phyloP scores from a whole-genome alignment of 1,284 basidiomycete species.

The Caloboletus firmus region DNA sequence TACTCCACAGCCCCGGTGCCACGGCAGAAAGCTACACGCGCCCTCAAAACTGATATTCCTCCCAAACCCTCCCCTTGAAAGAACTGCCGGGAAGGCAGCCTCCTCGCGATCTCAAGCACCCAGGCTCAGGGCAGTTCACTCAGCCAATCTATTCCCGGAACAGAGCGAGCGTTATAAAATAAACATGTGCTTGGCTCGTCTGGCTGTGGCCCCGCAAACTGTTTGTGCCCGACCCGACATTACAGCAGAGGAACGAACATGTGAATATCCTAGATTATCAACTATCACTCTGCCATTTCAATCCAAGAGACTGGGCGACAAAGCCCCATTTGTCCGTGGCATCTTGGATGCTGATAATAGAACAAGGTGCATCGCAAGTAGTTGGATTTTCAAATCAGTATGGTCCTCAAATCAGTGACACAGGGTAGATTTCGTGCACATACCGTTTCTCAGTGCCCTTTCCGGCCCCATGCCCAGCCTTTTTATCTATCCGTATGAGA shows the following conservation, averaged over 20 bases:
- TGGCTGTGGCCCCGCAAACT: not conserved
- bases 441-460: slow-evolving; percentile 76
- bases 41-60: slow-evolving; percentile 71
- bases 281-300: slow-evolving; percentile 37
- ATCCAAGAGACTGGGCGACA: slow-evolving; percentile 63
- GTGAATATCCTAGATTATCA: slow-evolving; percentile 11
- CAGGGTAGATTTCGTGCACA: not conserved
- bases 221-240: not conserved
- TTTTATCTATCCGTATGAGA: slow-evolving; percentile 73
- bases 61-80: slow-evolving; percentile 15
- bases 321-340: slow-evolving; percentile 77
- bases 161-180: not conserved
- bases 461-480: slow-evolving; percentile 79
- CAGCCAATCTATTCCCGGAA: not conserved
- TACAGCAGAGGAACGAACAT: not conserved
- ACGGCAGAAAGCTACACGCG: slow-evolving; percentile 68
- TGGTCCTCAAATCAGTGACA: not conserved
- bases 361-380: not conserved
- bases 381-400: slow-evolving; percentile 8
- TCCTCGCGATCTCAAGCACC: not conserved
- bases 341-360: slow-evolving; percentile 60
- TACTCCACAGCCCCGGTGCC: slow-evolving; percentile 65
- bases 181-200: no score
- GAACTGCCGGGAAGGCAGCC: not conserved
- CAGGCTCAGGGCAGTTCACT: not conserved